A percentile compares a stretch with the other conserved stretches of the same genome.
phyloP scores from a whole-genome alignment of 257 asterid genomes.

The Ophiorrhiza pumila region DNA sequence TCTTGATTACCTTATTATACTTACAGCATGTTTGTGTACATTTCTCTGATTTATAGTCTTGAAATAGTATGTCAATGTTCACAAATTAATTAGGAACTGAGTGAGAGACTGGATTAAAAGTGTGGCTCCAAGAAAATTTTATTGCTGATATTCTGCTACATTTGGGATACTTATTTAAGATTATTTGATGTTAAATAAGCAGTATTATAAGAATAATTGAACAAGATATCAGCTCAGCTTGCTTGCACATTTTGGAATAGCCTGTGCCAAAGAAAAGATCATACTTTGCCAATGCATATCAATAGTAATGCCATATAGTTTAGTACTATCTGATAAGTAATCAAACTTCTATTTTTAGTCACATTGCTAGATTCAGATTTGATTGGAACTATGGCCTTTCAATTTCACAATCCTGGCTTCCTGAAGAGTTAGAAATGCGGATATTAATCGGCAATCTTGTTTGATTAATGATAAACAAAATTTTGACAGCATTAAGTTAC shows the following conservation, averaged over 20 bases:
- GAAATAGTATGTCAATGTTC: neutral
- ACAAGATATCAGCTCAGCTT: too few relatives aligned
- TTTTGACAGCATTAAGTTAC: neutral
- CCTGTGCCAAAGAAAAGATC: neutral
- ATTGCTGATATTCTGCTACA: too few relatives aligned
- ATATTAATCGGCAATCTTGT: neutral
- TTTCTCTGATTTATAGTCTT: neutral
- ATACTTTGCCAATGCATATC: neutral
- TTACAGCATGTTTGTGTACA: too few relatives aligned
- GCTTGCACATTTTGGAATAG: too few relatives aligned
- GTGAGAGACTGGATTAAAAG: neutral
- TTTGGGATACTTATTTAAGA: too few relatives aligned
- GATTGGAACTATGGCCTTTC: neutral
- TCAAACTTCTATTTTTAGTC: neutral
- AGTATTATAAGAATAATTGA: too few relatives aligned
- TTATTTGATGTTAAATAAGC: too few relatives aligned
- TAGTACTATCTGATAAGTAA: neutral
- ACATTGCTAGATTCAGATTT: neutral
- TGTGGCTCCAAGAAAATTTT: too few relatives aligned
- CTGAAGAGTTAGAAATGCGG: neutral
- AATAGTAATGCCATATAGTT: neutral
- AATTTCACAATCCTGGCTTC: neutral
- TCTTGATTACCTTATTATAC: conserved; percentile 14
- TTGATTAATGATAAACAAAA: neutral
- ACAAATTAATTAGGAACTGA: neutral